Base-by-base conservation (phyloP, 139 green algal species). In the Micromonas commoda region DNA sequence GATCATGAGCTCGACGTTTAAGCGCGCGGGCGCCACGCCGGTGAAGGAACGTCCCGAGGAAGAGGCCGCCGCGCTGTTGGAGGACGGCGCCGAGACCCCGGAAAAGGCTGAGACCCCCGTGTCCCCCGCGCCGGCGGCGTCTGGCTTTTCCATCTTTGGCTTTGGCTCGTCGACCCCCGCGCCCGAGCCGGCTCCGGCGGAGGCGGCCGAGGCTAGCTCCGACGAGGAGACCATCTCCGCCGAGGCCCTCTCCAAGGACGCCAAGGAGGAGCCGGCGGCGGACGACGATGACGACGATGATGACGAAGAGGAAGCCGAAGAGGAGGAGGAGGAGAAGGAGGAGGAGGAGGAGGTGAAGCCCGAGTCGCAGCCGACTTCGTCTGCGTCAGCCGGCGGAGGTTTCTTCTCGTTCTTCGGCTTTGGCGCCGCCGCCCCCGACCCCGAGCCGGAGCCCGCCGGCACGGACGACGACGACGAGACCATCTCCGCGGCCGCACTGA, bases 51-150 rank as follows among this genome's bases (percentile, higher is more conserved):
- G n/a, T n/a, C n/a, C n/a, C n/a, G n/a, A n/a, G n/a, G n/a, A n/a
- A n/a, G n/a, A n/a, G n/a, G n/a, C n/a, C n/a, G n/a, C n/a, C n/a
- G n/a, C n/a, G n/a, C n/a, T n/a, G n/a, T n/a, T n/a, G 52, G 33
- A 39, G 23, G 2, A 28, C 23, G 3, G 53, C n/a, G 23, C 53
- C 53, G 33, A 73, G 33, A n/a, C 29, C n/a, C 1, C 34, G 53
- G 33, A 73, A 73, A 4, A 73, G 52, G 66, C 66, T 60, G 33
- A 39, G 66, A 73, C 52, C 53, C 66, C 53, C 28, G 52, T 1
- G 53, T 60, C 16, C 32, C n/a, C 20, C 66, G 53, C 66, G 66
- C 31, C 20, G 66, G 21, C 31, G 66, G 52, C 28, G 66, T 73
- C 1, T 35, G 52, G 13, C 66, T 33, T 33, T 33, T 33, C 20